Conservation (phyloP, 2,329 filamentous ascomycete species). For the Stemphylium lycopersici region DNA sequence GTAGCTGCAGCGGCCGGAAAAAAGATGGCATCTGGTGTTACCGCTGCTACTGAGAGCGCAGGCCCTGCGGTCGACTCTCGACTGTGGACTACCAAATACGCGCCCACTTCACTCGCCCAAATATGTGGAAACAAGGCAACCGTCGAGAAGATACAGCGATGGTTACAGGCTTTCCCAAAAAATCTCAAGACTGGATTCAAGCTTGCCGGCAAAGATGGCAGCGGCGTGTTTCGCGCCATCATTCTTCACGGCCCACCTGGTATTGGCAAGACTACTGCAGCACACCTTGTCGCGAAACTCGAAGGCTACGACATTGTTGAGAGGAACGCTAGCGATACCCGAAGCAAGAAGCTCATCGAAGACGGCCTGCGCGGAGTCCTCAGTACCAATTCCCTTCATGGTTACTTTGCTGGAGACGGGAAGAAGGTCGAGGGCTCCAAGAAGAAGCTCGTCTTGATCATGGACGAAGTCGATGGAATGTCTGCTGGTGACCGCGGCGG, state of each 20-base stretch:
- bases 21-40: constrained; percentile 42
- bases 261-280: constrained; percentile 96
- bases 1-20: constrained; percentile 39
- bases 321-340: constrained; percentile 92
- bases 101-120: constrained; percentile 80
- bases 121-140: constrained; percentile 94
- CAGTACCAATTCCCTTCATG: constrained; percentile 89
- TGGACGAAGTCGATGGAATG: constrained; percentile 99
- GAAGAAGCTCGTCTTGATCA: constrained; percentile 94
- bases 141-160: constrained; percentile 87
- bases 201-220: constrained; percentile 80
- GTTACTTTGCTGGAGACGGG: constrained; percentile 85
- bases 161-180: constrained; percentile 83
- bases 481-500: constrained; percentile 95
- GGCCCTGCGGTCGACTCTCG: constrained; percentile 40
- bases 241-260: constrained; percentile 95
- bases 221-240: constrained; percentile 82
- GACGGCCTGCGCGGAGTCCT: constrained; percentile 85
- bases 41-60: constrained; percentile 30
- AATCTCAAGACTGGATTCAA: constrained; percentile 82
- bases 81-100: constrained; percentile 95
- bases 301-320: constrained; percentile 94
- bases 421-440: constrained; percentile 79
- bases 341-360: constrained; percentile 96
- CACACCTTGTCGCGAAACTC: constrained; percentile 89